Evolutionary conservation across 441 rosid genomes (phyloP).

Genomic region (Raphanus hybrid): DNA sequence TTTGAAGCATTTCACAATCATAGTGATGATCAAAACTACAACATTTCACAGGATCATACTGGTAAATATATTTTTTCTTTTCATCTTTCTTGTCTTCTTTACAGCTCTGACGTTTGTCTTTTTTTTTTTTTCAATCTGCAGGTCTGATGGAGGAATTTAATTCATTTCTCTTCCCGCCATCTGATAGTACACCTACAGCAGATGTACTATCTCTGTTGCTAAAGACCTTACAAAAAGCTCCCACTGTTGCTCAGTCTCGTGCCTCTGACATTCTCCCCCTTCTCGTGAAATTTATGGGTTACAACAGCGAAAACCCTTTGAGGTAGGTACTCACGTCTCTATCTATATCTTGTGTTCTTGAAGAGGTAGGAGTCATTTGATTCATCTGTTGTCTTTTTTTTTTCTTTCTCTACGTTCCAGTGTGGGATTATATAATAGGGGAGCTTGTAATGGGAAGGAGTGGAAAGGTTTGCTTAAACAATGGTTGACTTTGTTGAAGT

Average conservation of each 20-base stretch:
- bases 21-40: slow-evolving; percentile 32
- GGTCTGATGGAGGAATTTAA: slow-evolving; percentile 62
- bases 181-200: slow-evolving; percentile 61
- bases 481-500: slow-evolving; percentile 76
- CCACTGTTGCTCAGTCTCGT: slow-evolving; percentile 62
- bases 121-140: slow-evolving; percentile 51
- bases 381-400: not conserved
- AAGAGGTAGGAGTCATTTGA: not conserved
- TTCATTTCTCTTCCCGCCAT: slow-evolving; percentile 55
- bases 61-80: too few relatives aligned
- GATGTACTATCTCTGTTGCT: slow-evolving; percentile 66
- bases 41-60: slow-evolving; percentile 39
- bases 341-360: slow-evolving; percentile 2
- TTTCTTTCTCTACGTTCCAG: slow-evolving; percentile 45
- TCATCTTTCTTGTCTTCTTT: too few relatives aligned
- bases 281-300: slow-evolving; percentile 77
- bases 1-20: slow-evolving; percentile 47
- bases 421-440: slow-evolving; percentile 64
- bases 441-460: slow-evolving; percentile 67
- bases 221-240: slow-evolving; percentile 69
- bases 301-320: slow-evolving; percentile 45
- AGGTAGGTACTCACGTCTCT: slow-evolving; percentile 50
- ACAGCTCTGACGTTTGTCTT: too few relatives aligned
- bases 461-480: slow-evolving; percentile 77
- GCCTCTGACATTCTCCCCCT: slow-evolving; percentile 67